These are phyloP conservation scores for Benincasa hispida DNA, from an alignment of 306 rosid species.

Conservation along the genomic window DNA sequence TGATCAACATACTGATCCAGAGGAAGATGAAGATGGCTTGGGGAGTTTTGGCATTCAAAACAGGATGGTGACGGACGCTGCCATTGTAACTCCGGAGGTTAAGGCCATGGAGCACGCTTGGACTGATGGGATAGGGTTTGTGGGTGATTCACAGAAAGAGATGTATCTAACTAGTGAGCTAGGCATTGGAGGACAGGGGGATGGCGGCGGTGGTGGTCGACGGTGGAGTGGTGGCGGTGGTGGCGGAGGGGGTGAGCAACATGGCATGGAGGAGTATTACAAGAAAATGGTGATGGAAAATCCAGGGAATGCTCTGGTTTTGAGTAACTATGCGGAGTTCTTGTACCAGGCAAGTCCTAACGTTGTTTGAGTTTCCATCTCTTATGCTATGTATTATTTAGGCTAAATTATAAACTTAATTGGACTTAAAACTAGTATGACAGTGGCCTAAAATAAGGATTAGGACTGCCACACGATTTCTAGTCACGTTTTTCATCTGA, in stretches of 20 bases:
- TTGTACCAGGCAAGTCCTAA: slow-evolving; percentile 38
- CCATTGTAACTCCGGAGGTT: neutral
- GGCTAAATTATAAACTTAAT: too few species aligned
- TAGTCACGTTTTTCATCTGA: too few species aligned
- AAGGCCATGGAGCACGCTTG: slow-evolving; percentile 19
- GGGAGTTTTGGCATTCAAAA: neutral
- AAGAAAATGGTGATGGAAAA: slow-evolving; percentile 63
- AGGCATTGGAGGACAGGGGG: slow-evolving; percentile 29
- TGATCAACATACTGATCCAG: neutral
- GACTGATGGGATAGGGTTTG: slow-evolving; percentile 13
- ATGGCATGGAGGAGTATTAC: slow-evolving; percentile 46
- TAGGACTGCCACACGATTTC: too few species aligned
- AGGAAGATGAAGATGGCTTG: slow-evolving; percentile 29
- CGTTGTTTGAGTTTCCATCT: neutral
- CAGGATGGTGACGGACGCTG: neutral
- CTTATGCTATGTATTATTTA: neutral
- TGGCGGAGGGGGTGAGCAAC: slow-evolving; percentile 34
- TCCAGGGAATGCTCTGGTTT: slow-evolving; percentile 68
- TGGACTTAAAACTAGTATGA: too few species aligned
- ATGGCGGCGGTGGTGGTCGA: slow-evolving; percentile 29
- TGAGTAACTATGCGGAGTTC: slow-evolving; percentile 71
- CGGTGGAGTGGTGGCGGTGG: slow-evolving; percentile 11
- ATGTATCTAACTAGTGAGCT: slow-evolving; percentile 47
- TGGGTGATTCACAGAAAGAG: slow-evolving; percentile 8
- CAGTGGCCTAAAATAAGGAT: too few species aligned